Conservation (phyloP, 192 early-diverging fungal genomes). For the Podila clonocystis region DNA sequence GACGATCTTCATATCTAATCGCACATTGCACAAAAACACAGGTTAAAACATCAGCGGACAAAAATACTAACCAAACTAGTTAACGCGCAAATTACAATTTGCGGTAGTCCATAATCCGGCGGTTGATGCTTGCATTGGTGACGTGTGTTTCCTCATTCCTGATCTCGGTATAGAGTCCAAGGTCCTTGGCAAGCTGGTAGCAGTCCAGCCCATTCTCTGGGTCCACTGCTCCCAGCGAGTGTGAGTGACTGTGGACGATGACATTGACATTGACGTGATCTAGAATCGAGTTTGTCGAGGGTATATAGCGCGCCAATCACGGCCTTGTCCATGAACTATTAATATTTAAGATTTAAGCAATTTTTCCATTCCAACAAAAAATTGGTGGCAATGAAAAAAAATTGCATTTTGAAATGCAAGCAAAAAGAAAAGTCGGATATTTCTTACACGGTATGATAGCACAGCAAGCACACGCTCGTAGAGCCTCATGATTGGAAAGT, state of each 20-base stretch:
- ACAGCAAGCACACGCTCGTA: slow-evolving; percentile 90
- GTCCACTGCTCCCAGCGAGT: no score
- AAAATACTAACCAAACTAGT: not conserved
- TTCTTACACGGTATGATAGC: slow-evolving; percentile 79
- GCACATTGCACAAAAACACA: not conserved
- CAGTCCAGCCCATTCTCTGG: slow-evolving; percentile 74
- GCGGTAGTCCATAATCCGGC: slow-evolving; percentile 83
- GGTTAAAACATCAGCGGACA: not conserved
- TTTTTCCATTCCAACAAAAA: not conserved
- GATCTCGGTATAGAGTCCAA: slow-evolving; percentile 81
- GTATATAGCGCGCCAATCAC: slow-evolving; percentile 87
- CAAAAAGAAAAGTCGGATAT: not conserved
- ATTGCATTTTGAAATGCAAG: not conserved
- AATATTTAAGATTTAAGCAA: not conserved
- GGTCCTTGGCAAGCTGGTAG: slow-evolving; percentile 81
- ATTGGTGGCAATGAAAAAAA: not conserved
- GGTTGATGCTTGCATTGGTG: slow-evolving; percentile 86
- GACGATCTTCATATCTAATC: slow-evolving; percentile 71
- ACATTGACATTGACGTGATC: slow-evolving; percentile 62
- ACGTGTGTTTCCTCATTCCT: slow-evolving; percentile 73
- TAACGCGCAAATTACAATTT: slow-evolving; percentile 62
- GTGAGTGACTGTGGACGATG: slow-evolving; percentile 49
- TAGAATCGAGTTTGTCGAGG: slow-evolving; percentile 82
- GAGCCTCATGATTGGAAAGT: slow-evolving; percentile 91
- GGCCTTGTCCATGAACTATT: slow-evolving; percentile 92